Evolutionary conservation across 73 alveolate species (phyloP), one percentile per base, ranked within the genome.

Genomic region (Paramecium octaurelia): DNA sequence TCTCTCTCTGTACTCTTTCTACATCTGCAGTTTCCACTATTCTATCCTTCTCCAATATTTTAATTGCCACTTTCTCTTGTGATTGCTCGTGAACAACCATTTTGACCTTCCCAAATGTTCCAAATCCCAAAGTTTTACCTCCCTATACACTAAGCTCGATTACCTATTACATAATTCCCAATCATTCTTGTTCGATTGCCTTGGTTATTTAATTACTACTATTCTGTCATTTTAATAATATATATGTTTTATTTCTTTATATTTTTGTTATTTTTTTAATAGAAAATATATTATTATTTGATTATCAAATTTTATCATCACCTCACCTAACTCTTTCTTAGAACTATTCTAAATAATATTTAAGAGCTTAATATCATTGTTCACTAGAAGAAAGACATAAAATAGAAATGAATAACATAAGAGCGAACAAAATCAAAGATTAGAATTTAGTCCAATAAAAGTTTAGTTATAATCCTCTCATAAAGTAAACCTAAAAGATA

Each of bases 1-100:
- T 93, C 92, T 97, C 99, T 92, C 97, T 93, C 92, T 96, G 94
- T 4, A 97, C 98, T 93, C 93, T 97, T 94, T 76, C 96, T 86
- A 87, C 97, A 95, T 27, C 99, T 93, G 95, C 95, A 94, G 77
- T 97, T 98, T 97, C 98, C 18, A 94, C 93, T 84, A 98, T 95
- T 94, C 95, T 95, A 59, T 96, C 93, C 92, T 97, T 97, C 92
- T 97, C 98, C 69, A 97, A 95, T 36, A 98, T 96, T 93, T 97
- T 97, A 9, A 97, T 97, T 7, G 99, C 99, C n/a, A 97, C 99
- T 27, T 97, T 93, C 90, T 88, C 93, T 59, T 88, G 68, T 18
- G 90, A 58, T 88, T 69, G 21, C 44, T 69, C 69, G 23, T 88
- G 93, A 24, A 50, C 69, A 9, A 85, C 93, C 73, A 88, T 80